Evolutionary conservation across 2,329 filamentous ascomycete genomes (phyloP), one percentile per base, ranked within the genome.

Genomic region (Zasmidium citrigriseum): DNA sequence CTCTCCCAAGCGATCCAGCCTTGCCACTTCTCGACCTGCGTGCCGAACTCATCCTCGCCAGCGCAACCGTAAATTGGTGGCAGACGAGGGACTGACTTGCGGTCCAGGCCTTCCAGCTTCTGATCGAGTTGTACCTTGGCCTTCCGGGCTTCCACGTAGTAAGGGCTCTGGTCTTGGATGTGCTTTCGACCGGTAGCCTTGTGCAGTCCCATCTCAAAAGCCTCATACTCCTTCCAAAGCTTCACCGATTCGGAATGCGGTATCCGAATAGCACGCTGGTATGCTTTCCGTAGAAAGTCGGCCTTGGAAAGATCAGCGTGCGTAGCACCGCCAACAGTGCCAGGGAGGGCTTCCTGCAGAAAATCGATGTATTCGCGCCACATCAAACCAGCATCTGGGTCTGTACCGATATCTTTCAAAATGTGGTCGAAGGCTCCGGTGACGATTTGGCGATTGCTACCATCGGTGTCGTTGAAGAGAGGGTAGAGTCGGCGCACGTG

Each of bases 271-370:
- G 93, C 93, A 54, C 89, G 89, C 69, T 97, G 93, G 73, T 97
- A 99, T 0, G 91, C 90, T 73, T 96, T 96, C 59, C 95, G 88
- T 52, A 99, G 78, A 66, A 90, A 82, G 68, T 99, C 95, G 89
- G 96, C 96, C 81, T 99, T 99, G 72, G 98, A 95, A 76, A 93
- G 90, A 71, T 98, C 95, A 75, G 98, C 93, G 96, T 95, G 99
- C 58, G 86, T 88, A 58, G 83, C 88, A 46, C 93, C 95, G 23
- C 93, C 93, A 58, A 86, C 86, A 10, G 55, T 65, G 4, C 95
- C 95, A 1, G 95, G 95, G 0, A 89, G 91, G 14, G 34, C 18
- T 41, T 86, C 90, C 72, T 92, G 93, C 74, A 98, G 86, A 72
- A 99, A 97, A 65, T 95, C 87, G 61, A 99, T 88, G 69, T 98